Evolutionary conservation across 139 green algal genomes (phyloP).

Genomic region (Chlamydomonas sp.): DNA sequence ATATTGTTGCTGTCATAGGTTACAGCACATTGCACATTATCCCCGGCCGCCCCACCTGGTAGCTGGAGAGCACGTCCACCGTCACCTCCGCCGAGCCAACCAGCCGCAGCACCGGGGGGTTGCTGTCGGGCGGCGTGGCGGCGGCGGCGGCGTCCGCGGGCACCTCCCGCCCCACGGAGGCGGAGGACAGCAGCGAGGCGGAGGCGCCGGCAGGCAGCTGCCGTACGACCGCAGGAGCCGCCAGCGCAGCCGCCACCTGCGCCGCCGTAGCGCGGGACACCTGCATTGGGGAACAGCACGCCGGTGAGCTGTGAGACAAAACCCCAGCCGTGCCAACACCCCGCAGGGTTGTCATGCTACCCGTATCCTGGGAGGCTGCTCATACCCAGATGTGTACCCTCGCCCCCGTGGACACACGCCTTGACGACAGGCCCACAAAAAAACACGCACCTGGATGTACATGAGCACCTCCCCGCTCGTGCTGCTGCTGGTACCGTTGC

Average conservation of each 20-base stretch:
- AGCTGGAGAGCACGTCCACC: neutral
- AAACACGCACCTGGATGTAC: too few relatives aligned
- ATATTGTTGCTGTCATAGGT: too few relatives aligned
- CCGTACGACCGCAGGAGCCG: neutral
- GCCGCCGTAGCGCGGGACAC: neutral
- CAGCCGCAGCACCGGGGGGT: neutral
- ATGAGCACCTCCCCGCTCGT: too few relatives aligned
- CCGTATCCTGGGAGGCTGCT: too few relatives aligned
- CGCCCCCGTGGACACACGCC: too few relatives aligned
- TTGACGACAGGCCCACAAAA: too few relatives aligned
- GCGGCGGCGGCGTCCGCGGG: neutral
- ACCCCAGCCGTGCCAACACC: too few relatives aligned
- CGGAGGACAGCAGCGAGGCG: neutral
- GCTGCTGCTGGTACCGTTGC: too few relatives aligned
- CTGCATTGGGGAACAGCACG: neutral
- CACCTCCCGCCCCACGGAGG: neutral
- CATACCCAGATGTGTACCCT: too few relatives aligned
- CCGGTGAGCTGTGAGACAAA: too few relatives aligned
- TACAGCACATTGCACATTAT: too few relatives aligned
- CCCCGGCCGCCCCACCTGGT: neutral
- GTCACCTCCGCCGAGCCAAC: neutral
- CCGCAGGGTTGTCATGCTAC: too few relatives aligned
- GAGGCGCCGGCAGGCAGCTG: neutral
- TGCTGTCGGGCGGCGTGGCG: neutral
- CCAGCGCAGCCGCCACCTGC: neutral